A percentile compares a stretch with the other conserved stretches of the same genome.
Conservation (phyloP, 345 rosid species). For the Gossypium ekmanianum region DNA sequence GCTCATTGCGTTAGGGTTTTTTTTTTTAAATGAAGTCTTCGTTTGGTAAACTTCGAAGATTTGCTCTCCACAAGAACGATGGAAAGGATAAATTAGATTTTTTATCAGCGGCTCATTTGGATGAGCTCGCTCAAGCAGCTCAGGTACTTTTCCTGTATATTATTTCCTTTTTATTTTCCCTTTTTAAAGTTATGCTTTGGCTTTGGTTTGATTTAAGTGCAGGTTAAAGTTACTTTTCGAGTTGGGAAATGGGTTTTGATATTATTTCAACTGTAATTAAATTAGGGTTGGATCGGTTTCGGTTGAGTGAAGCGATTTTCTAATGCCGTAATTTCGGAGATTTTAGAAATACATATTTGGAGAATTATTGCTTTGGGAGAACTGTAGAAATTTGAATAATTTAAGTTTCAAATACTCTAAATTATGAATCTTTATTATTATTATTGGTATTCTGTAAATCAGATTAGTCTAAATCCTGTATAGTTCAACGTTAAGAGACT, state of each 20-base stretch:
- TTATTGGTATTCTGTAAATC: neutral
- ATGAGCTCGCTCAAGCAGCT: constrained; percentile 82
- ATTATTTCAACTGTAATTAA: neutral
- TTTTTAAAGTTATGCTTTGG: neutral
- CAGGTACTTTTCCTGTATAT: constrained; percentile 39
- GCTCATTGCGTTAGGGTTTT: constrained; percentile 35
- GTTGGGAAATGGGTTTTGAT: neutral
- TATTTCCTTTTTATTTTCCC: neutral
- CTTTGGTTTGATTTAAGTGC: neutral
- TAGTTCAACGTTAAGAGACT: neutral
- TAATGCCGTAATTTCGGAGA: neutral
- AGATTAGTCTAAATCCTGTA: neutral
- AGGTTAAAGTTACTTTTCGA: neutral
- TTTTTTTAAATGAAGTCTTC: constrained; percentile 63
- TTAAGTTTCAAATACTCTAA: neutral
- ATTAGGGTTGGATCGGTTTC: neutral
- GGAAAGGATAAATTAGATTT: constrained; percentile 56
- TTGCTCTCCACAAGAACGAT: constrained; percentile 70
- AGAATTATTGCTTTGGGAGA: neutral
- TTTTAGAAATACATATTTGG: neutral
- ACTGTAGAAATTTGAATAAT: neutral
- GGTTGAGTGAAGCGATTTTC: constrained; percentile 2
- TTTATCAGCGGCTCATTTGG: constrained; percentile 48
- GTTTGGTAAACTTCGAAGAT: constrained; percentile 56
- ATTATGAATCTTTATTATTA: neutral